Evolutionary conservation across 768 basidiomycete species (phyloP).

Genomic region (Kwoniella shandongensis): DNA sequence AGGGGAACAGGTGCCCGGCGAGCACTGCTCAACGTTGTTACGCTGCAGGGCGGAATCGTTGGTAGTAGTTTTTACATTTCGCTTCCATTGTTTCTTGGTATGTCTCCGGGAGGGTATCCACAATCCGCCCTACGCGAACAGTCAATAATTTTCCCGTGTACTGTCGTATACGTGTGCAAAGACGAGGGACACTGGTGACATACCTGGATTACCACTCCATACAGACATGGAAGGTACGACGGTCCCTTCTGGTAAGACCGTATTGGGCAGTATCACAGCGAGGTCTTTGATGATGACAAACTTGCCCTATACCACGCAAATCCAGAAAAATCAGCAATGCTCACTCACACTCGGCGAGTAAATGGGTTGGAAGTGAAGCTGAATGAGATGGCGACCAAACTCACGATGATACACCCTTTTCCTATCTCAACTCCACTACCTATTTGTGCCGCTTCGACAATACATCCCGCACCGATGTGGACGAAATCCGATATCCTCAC

Average conservation of each 20-base stretch:
- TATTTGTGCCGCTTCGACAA: slow-evolving; percentile 92
- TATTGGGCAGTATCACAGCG: slow-evolving; percentile 81
- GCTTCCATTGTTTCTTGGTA: slow-evolving; percentile 89
- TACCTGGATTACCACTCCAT: slow-evolving; percentile 88
- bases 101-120: slow-evolving; percentile 85
- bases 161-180: too few relatives aligned
- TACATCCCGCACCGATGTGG: slow-evolving; percentile 80
- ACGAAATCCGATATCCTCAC: slow-evolving; percentile 97
- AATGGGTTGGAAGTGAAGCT: background rate
- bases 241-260: slow-evolving; percentile 85
- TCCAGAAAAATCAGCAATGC: background rate
- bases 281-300: slow-evolving; percentile 97
- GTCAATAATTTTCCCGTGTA: background rate
- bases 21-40: too few relatives aligned
- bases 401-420: slow-evolving; percentile 88
- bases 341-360: background rate
- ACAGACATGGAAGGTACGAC: slow-evolving; percentile 84
- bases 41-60: slow-evolving; percentile 60
- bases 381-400: slow-evolving; percentile 40
- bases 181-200: too few relatives aligned
- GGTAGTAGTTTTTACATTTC: slow-evolving; percentile 79
- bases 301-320: slow-evolving; percentile 67
- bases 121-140: slow-evolving; percentile 66
- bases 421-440: slow-evolving; percentile 94
- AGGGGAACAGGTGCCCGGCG: too few relatives aligned